Percentiles rank a stretch among this genome's conserved stretches.
phyloP scores from a whole-genome alignment of 1,284 basidiomycete genomes.

The Cutaneotrichosporon sp. region DNA sequence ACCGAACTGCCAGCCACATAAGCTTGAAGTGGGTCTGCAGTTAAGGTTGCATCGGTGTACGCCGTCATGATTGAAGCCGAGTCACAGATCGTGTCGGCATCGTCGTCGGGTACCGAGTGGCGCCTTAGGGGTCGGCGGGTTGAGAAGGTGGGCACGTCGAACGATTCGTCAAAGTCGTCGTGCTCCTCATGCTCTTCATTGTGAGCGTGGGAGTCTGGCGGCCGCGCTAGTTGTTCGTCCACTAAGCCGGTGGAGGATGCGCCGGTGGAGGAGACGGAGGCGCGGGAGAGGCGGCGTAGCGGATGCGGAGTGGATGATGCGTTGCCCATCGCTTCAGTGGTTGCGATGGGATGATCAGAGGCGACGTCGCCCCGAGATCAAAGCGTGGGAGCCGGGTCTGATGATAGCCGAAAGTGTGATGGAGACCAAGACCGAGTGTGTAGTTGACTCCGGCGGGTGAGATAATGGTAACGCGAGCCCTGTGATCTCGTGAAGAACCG shows the following conservation, averaged over 20 bases:
- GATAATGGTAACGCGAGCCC: too few relatives aligned
- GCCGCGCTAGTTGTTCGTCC: not conserved
- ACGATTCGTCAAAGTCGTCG: not conserved
- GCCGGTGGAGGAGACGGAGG: not conserved
- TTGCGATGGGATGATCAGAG: not conserved
- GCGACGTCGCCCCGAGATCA: conserved; percentile 2
- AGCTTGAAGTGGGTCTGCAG: not conserved
- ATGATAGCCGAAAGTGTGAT: not conserved
- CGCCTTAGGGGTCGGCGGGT: not conserved
- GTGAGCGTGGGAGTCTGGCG: not conserved
- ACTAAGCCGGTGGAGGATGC: not conserved
- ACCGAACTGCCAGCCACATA: not conserved
- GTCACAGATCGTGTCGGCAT: conserved; percentile 10
- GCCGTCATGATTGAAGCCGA: conserved; percentile 7
- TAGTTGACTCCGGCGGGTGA: too few relatives aligned
- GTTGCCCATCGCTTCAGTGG: conserved; percentile 1
- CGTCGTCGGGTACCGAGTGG: conserved; percentile 1
- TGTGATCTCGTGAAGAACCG: too few relatives aligned
- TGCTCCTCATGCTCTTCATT: not conserved
- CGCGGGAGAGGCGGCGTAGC: conserved; percentile 2
- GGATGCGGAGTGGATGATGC: not conserved
- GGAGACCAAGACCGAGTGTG: too few relatives aligned
- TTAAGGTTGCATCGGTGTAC: not conserved
- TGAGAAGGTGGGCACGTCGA: not conserved
- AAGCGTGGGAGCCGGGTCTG: not conserved